phyloP scores from a whole-genome alignment of 768 basidiomycete genomes.

The Rhizopogon rudus region DNA sequence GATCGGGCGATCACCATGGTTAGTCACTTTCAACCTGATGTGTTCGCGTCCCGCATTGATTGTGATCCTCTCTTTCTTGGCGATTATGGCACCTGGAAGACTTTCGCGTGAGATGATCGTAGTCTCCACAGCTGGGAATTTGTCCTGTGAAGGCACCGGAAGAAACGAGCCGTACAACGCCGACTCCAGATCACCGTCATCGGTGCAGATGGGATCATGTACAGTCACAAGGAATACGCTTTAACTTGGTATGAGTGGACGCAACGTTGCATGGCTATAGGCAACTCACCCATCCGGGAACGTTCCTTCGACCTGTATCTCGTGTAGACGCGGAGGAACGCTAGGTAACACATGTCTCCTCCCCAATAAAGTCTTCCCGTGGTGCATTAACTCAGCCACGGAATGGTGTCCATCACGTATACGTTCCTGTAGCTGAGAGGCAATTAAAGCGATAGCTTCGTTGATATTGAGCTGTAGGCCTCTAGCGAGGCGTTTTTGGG shows the following conservation, averaged over 20 bases:
- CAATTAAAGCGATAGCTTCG: conserved; percentile 87
- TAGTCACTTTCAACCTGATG: conserved; percentile 72
- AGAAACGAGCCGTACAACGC: conserved; percentile 96
- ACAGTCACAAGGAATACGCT: conserved; percentile 93
- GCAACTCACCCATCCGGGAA: conserved; percentile 73
- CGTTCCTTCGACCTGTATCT: conserved; percentile 94
- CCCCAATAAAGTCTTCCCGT: conserved; percentile 86
- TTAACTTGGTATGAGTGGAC: background rate
- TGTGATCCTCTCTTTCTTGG: conserved; percentile 57
- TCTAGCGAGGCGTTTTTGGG: conserved; percentile 93
- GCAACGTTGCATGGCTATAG: background rate
- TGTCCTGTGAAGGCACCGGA: conserved; percentile 61
- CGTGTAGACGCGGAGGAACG: conserved; percentile 70
- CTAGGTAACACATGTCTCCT: conserved; percentile 83
- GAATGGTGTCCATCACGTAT: conserved; percentile 87
- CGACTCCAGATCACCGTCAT: conserved; percentile 68
- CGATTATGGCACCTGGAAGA: conserved; percentile 73
- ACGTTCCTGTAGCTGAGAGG: conserved; percentile 87
- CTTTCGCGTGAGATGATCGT: conserved; percentile 46
- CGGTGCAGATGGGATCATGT: conserved; percentile 89
- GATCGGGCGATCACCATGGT: conserved; percentile 90
- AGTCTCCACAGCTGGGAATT: conserved; percentile 56
- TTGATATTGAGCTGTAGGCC: conserved; percentile 83
- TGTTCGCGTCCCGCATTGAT: conserved; percentile 75
- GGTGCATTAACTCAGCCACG: conserved; percentile 89